Evolutionary conservation across 805 yeast genomes (phyloP).

Genomic region (Starmerella floris): DNA sequence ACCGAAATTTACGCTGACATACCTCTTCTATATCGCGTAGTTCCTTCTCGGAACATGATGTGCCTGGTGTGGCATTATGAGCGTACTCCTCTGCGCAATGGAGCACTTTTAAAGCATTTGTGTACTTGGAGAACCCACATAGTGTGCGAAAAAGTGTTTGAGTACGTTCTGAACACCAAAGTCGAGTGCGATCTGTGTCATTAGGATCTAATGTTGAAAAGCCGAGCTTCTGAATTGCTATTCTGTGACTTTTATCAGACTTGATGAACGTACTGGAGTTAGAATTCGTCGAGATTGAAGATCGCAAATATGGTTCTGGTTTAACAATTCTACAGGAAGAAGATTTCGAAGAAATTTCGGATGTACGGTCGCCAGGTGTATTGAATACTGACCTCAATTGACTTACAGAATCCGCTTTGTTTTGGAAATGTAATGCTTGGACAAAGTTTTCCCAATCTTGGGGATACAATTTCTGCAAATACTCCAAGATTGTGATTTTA

Average conservation of each 20-base stretch:
- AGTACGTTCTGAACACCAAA: conserved; percentile 76
- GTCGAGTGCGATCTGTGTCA: conserved; percentile 47
- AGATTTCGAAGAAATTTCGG: too few species aligned
- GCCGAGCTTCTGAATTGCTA: conserved; percentile 16
- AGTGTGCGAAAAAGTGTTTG: conserved; percentile 76
- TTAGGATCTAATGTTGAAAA: conserved; percentile 18
- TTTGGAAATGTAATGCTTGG: conserved; percentile 31
- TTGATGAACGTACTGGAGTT: too few species aligned
- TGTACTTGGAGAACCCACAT: conserved; percentile 72
- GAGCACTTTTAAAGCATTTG: conserved; percentile 55
- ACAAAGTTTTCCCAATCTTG: conserved; percentile 75
- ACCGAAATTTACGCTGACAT: conserved; percentile 72
- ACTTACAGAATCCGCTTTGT: too few species aligned
- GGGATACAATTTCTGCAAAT: conserved; percentile 57
- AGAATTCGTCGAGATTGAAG: too few species aligned
- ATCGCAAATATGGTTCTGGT: too few species aligned
- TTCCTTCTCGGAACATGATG: conserved; percentile 36
- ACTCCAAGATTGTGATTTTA: conserved; percentile 63
- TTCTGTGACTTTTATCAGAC: not conserved
- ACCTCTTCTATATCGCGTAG: conserved; percentile 45
- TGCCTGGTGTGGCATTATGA: not conserved
- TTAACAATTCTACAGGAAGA: too few species aligned
- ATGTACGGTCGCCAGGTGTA: too few species aligned
- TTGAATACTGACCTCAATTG: too few species aligned
- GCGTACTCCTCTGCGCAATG: conserved; percentile 52